Conservation (phyloP, 208 protist genomes). For the Trypanosoma boissoni region DNA sequence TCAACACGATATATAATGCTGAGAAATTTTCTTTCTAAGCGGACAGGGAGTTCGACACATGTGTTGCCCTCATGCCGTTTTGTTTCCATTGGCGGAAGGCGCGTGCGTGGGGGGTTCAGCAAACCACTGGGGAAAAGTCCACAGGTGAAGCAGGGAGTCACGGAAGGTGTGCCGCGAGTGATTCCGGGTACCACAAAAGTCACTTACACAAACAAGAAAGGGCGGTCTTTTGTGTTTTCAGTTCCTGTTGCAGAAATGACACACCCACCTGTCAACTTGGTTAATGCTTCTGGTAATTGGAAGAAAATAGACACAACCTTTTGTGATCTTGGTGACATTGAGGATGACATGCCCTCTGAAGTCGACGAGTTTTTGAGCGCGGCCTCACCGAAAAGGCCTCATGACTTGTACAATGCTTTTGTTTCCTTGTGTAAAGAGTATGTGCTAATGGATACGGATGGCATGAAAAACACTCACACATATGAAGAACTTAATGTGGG, state of each 20-base stretch:
- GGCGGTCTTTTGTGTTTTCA: conserved; percentile 78
- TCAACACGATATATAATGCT: background rate
- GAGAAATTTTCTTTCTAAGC: conserved; percentile 2
- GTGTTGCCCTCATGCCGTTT: background rate
- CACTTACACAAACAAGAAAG: conserved; percentile 81
- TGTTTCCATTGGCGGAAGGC: conserved; percentile 34
- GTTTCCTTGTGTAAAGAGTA: conserved; percentile 72
- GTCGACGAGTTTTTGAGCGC: conserved; percentile 57
- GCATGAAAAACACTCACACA: conserved; percentile 71
- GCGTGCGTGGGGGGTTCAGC: conserved; percentile 32
- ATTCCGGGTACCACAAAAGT: conserved; percentile 85
- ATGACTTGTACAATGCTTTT: conserved; percentile 38
- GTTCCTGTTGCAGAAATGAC: conserved; percentile 76
- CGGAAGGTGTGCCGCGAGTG: conserved; percentile 35
- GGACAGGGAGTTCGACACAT: too few species aligned
- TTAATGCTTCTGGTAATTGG: conserved; percentile 40
- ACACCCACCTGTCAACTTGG: conserved; percentile 56
- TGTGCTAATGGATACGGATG: conserved; percentile 80
- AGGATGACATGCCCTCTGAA: conserved; percentile 76
- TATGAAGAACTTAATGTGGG: conserved; percentile 77
- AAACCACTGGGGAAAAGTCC: conserved; percentile 34
- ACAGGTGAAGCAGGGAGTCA: conserved; percentile 52
- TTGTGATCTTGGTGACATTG: conserved; percentile 73
- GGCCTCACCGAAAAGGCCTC: conserved; percentile 27
- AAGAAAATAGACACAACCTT: conserved; percentile 77